Conservation (phyloP, 352 stramenopile genomes). For the Globisporangium parvum region DNA sequence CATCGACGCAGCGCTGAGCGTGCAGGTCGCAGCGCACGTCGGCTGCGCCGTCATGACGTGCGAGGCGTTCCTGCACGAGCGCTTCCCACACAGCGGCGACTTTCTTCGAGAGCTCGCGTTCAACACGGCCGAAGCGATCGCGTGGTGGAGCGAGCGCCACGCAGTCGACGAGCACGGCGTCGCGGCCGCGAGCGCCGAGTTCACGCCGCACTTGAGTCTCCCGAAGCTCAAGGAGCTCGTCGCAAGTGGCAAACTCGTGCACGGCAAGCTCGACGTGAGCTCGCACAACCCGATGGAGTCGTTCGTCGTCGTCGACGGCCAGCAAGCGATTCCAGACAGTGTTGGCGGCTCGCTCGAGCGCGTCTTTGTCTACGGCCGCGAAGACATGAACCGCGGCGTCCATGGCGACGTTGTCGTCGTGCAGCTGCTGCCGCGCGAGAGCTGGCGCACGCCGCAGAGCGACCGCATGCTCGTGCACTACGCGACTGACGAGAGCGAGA, state of each 20-base stretch:
- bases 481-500: conserved; percentile 35
- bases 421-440: conserved; percentile 75
- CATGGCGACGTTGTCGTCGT: conserved; percentile 97
- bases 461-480: conserved; percentile 72
- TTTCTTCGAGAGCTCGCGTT: conserved; percentile 54
- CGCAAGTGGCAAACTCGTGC: conserved; percentile 21
- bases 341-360: conserved; percentile 23
- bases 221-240: conserved; percentile 34
- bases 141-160: conserved; percentile 35
- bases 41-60: conserved; percentile 54
- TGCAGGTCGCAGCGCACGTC: conserved; percentile 27
- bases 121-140: conserved; percentile 53
- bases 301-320: conserved; percentile 51
- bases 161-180: conserved; percentile 16
- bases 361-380: conserved; percentile 67
- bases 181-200: conserved; percentile 28
- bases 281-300: conserved; percentile 67
- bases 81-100: conserved; percentile 23
- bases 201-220: conserved; percentile 39
- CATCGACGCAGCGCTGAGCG: conserved; percentile 30
- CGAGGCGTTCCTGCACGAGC: conserved; percentile 36
- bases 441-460: conserved; percentile 72
- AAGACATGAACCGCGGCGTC: conserved; percentile 94
- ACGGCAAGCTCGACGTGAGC: conserved; percentile 65
- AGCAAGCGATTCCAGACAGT: conserved; percentile 3